Evolutionary conservation across 1,284 basidiomycete species (phyloP).

Genomic region (Apiotrichum veenhuisii): DNA sequence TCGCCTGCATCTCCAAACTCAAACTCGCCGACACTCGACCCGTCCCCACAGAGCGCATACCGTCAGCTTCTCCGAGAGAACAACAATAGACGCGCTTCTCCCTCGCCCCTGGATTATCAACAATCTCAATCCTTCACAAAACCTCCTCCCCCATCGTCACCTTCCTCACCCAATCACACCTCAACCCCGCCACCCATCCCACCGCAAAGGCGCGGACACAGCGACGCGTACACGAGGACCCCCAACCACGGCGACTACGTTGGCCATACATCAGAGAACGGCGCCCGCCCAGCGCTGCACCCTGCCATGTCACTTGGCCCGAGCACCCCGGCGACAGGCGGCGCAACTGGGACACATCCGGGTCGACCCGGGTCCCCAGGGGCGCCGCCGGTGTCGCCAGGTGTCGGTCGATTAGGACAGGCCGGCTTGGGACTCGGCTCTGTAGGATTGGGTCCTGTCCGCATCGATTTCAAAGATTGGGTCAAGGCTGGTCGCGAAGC

Average conservation of each 20-base stretch:
- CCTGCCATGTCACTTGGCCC: not conserved
- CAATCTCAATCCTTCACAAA: not conserved
- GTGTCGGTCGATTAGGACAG: not conserved
- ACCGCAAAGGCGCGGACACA: not conserved
- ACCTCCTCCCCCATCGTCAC: not conserved
- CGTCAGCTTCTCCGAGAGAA: not conserved
- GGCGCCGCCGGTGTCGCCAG: conserved; percentile 4
- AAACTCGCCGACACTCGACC: too few relatives aligned
- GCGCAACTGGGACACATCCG: not conserved
- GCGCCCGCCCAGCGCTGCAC: not conserved
- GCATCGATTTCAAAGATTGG: conserved; percentile 26
- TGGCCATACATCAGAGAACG: not conserved
- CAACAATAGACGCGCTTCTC: not conserved
- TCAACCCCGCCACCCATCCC: not conserved
- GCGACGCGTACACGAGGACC: not conserved
- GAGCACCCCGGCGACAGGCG: not conserved
- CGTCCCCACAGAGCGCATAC: not conserved
- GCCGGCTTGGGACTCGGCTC: conserved; percentile 5
- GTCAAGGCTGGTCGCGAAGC: conserved; percentile 20
- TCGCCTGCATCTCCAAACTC: not conserved
- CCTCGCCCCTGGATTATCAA: not conserved
- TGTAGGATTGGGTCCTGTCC: conserved; percentile 18
- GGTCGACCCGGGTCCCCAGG: conserved; percentile 5
- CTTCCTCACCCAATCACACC: not conserved
- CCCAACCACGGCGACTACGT: not conserved